Evolutionary conservation across 345 rosid species (phyloP), one percentile per base, ranked within the genome.

Genomic region (Citrus australasica): DNA sequence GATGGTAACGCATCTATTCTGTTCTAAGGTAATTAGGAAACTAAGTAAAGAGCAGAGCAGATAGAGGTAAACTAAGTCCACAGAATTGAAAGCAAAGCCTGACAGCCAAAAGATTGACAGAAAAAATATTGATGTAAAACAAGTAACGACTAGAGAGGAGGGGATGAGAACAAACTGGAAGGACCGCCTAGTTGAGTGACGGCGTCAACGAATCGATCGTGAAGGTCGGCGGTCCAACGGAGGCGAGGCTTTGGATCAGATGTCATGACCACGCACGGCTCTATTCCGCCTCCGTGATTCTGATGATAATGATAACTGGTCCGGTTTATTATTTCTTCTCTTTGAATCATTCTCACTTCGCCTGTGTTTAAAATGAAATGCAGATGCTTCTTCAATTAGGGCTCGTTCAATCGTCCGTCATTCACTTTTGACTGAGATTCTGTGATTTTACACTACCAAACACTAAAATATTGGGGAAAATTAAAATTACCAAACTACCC

Each of bases 211-310:
- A 93, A 93, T 30, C 97, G 97, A 61, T 93, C 94, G 79, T 93
- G 98, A 79, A 93, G 97, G 86, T 92, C 98, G 3, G 93, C 80
- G 40, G 97, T 92, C 98, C 98, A 92, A 60, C 97, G 95, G 63
- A 93, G 98, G 74, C 94, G 96, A 17, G 97, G 98, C 84, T 93
- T 93, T 67, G 94, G 98, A 81, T 93, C 98, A 37, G 98, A 87
- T 77, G 98, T 92, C 86, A 93, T 86, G 32, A 93, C 95, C 30
- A 93, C 88, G 79, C 93, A 89, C 11, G 92, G 92, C 77, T 86
- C 97, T 69, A 46, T 21, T 69, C 68, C 81, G 25, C 69, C 85
- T 10, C 82, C 64, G 64, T 67, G 78, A 62, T 67, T 72, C 73
- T 67, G 73, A 21, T 63, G 27, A 59, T 59, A 9, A 7, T 73